Base-by-base conservation (phyloP, 208 protist genomes). In the Trypanosoma cruzi region DNA sequence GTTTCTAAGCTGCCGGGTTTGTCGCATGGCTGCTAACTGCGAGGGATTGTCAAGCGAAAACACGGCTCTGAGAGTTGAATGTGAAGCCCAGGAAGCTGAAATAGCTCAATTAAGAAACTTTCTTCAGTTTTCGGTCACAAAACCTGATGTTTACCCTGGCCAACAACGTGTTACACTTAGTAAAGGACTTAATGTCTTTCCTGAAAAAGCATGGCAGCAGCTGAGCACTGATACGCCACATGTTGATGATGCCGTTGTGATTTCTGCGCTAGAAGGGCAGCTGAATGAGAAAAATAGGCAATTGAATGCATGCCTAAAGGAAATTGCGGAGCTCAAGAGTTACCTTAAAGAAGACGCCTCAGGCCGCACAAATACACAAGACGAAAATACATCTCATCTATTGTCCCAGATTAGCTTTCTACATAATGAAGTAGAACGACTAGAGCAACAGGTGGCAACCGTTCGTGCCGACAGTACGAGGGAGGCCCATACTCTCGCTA, bases 321-420 rank as follows among this genome's bases (percentile, higher is more conserved):
- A 77, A 61, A 61, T 71, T 40, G 22, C 18, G 44, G 57, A 71
- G n/a, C 71, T 77, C 16, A 65, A 66, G 28, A 56, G 18, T 32
- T 50, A 24, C 10, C 13, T 46, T 42, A 55, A 64, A 26, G 37
- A 71, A 8, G 28, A 59, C 52, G 6, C n/a, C 42, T 44, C 54
- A 29, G 8, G 10, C 1, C 2, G 28, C 13, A 52, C 28, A 49
- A 59, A 52, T 54, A 34, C 29, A 26, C 20, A 26, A 20, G 61
- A 65, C 3, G 50, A 72, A 36, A 75, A 85, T 37, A 79, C 75
- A 5, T 77, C 82, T 2, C 85, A 92, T 69, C 65, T 92, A 1
- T 62, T 91, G 11, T 77, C 76, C 2, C 90, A 96, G 54, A 92
- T 96, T 46, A 74, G 52, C 8, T 92, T 93, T 84, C 68, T 96